A percentile compares a stretch with the other conserved stretches of the same genome.
Conservation (phyloP, 164 flowering plant species). For the Warburgia ugandensis region DNA sequence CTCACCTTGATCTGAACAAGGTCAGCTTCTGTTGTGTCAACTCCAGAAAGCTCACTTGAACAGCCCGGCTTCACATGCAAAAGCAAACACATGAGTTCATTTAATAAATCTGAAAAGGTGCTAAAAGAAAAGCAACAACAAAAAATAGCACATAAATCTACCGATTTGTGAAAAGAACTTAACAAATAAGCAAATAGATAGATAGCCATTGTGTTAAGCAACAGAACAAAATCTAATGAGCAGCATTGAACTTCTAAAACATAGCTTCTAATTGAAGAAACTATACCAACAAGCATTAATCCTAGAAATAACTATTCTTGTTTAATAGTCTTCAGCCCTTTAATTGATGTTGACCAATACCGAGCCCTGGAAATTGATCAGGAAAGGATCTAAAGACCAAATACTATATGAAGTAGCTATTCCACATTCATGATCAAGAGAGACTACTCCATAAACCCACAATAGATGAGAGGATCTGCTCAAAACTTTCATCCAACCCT, state of each 20-base stretch:
- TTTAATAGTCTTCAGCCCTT: too few relatives aligned
- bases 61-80: conserved; percentile 79
- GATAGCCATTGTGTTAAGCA: neutral
- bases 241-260: neutral
- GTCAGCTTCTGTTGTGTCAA: conserved; percentile 52
- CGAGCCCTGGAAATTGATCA: too few relatives aligned
- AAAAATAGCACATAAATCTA: neutral
- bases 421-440: too few relatives aligned
- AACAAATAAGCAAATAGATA: neutral
- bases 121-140: neutral
- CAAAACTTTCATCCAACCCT: too few relatives aligned
- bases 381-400: too few relatives aligned
- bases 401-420: too few relatives aligned
- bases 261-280: too few relatives aligned
- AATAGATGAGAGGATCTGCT: too few relatives aligned
- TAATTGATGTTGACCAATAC: too few relatives aligned
- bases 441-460: too few relatives aligned
- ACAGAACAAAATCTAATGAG: neutral
- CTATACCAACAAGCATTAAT: too few relatives aligned
- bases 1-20: conserved; percentile 79
- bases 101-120: neutral
- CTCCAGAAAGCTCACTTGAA: conserved; percentile 76
- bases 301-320: too few relatives aligned
- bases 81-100: neutral
- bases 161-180: neutral